These are phyloP conservation scores for Sonneratia alba DNA, from an alignment of 345 rosid genomes.

Conservation along the genomic window DNA sequence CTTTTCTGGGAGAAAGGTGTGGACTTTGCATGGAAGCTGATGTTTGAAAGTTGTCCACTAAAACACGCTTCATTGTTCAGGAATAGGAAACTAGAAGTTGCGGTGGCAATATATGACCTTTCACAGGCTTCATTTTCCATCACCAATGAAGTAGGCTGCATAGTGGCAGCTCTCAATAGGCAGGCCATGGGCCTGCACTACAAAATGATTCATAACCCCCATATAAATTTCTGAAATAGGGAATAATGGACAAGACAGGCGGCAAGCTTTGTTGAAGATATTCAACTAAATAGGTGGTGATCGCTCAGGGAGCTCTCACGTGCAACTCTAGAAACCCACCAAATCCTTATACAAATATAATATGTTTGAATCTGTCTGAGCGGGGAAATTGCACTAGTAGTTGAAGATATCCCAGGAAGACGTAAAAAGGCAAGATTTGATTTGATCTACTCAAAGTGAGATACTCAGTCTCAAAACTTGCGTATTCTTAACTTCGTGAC, in stretches of 20 bases:
- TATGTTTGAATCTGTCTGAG: neutral
- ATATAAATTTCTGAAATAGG: neutral
- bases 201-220: neutral
- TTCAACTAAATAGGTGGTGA: neutral
- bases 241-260: neutral
- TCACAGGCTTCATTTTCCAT: constrained; percentile 24
- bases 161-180: constrained; percentile 24
- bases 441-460: neutral
- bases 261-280: neutral
- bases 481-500: neutral
- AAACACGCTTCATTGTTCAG: constrained; percentile 20
- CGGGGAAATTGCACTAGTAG: neutral
- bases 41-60: constrained; percentile 23
- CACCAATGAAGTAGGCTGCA: constrained; percentile 23
- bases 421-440: neutral
- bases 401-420: neutral
- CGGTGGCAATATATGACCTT: constrained; percentile 21
- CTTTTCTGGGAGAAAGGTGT: constrained; percentile 26
- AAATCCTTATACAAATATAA: neutral
- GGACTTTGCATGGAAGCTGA: constrained; percentile 19
- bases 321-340: neutral
- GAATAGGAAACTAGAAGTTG: constrained; percentile 21
- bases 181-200: constrained; percentile 41
- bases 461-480: neutral
- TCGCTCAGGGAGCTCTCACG: neutral